phyloP scores from a whole-genome alignment of 306 rosid genomes.

The Begonia fuchsioides region DNA sequence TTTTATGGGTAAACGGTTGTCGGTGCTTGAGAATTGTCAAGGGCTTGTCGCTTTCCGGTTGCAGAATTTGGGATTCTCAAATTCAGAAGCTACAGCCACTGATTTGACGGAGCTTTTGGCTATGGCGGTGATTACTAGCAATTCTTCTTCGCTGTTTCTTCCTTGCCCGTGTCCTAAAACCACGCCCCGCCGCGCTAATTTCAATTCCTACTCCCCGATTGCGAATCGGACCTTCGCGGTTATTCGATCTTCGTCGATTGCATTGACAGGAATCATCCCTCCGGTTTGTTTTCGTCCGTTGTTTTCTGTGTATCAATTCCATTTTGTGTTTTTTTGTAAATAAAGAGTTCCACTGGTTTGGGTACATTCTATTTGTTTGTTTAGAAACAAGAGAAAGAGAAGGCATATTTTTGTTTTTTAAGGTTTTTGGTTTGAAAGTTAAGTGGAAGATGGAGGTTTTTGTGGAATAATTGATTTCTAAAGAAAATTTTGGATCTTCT shows the following conservation, averaged over 20 bases:
- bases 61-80: no score
- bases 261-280: slow-evolving; percentile 20
- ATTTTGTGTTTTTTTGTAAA: neutral
- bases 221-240: slow-evolving; percentile 15
- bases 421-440: neutral
- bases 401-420: neutral
- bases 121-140: slow-evolving; percentile 30
- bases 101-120: no score
- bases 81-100: no score
- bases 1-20: no score
- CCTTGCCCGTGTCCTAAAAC: slow-evolving; percentile 14
- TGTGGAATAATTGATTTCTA: no score
- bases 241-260: slow-evolving; percentile 31
- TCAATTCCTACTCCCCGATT: slow-evolving; percentile 12
- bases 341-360: neutral
- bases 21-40: no score
- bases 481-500: neutral
- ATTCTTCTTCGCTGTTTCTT: slow-evolving; percentile 3
- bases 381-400: neutral
- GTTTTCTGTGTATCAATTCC: neutral
- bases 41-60: no score
- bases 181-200: slow-evolving; percentile 12
- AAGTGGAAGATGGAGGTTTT: neutral
- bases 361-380: neutral
- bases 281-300: slow-evolving; percentile 13